Evolutionary conservation across 1,284 basidiomycete genomes (phyloP).

Genomic region (Irpex lacteus): DNA sequence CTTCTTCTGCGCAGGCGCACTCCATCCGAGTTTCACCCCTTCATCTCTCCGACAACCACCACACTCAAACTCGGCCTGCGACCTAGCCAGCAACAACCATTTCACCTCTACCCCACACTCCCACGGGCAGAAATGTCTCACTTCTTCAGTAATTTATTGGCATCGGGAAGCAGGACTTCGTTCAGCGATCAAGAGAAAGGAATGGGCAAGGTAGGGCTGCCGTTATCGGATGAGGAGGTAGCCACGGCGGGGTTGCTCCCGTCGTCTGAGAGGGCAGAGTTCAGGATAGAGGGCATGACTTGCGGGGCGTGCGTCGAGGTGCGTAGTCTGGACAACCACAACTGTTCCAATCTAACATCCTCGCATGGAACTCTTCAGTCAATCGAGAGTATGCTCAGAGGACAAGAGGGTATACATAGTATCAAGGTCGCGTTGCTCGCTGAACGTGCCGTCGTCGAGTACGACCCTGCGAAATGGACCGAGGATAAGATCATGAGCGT

Average conservation of each 20-base stretch:
- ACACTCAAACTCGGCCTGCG: not conserved
- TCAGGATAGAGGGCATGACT: constrained; percentile 89
- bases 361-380: constrained; percentile 45
- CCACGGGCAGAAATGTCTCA: constrained; percentile 22
- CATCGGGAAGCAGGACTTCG: constrained; percentile 22
- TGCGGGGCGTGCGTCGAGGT: constrained; percentile 91
- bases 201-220: constrained; percentile 30
- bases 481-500: constrained; percentile 78
- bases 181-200: constrained; percentile 12
- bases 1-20: constrained; percentile 16
- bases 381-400: constrained; percentile 90
- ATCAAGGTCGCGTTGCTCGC: constrained; percentile 93
- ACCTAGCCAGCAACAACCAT: not conserved
- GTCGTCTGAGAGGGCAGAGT: constrained; percentile 53
- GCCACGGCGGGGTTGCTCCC: constrained; percentile 27
- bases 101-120: not conserved
- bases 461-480: constrained; percentile 81
- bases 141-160: constrained; percentile 30
- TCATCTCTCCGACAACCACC: constrained; percentile 5
- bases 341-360: not conserved
- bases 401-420: constrained; percentile 82
- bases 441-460: constrained; percentile 90
- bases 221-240: constrained; percentile 33
- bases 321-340: constrained; percentile 21
- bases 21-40: constrained; percentile 13